Percentiles rank a stretch among this genome's conserved stretches.
Conservation (phyloP, 805 yeast genomes). For the Teunomyces funiuensis region DNA sequence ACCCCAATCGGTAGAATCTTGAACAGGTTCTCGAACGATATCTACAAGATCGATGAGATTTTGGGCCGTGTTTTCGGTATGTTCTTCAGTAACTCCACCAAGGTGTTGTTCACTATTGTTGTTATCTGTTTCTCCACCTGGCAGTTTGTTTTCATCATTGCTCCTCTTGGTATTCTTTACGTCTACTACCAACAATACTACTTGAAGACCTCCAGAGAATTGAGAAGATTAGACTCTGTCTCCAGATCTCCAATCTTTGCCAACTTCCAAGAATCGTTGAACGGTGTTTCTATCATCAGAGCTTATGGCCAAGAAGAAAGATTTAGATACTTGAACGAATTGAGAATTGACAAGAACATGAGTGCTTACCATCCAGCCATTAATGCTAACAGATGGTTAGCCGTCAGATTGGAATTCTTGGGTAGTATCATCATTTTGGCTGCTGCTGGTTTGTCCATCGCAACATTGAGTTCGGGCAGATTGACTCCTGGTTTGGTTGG, state of each 20-base stretch:
- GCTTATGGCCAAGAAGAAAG: slow-evolving; percentile 68
- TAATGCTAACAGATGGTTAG: slow-evolving; percentile 95
- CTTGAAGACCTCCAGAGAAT: slow-evolving; percentile 74
- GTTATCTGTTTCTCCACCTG: slow-evolving; percentile 89
- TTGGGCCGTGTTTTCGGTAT: slow-evolving; percentile 68
- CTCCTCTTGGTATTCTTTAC: slow-evolving; percentile 69
- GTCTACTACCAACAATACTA: slow-evolving; percentile 74
- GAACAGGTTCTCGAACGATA: slow-evolving; percentile 89
- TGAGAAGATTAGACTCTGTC: slow-evolving; percentile 78
- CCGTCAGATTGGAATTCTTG: slow-evolving; percentile 86
- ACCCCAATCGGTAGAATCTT: slow-evolving; percentile 92
- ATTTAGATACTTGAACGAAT: slow-evolving; percentile 62
- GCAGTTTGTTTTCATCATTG: slow-evolving; percentile 68
- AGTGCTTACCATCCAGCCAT: slow-evolving; percentile 90
- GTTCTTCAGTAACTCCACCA: slow-evolving; percentile 61
- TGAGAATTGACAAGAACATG: slow-evolving; percentile 81
- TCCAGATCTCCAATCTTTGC: slow-evolving; percentile 81
- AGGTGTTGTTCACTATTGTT: slow-evolving; percentile 69
- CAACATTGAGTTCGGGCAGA: slow-evolving; percentile 63
- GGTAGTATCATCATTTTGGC: slow-evolving; percentile 87
- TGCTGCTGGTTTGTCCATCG: slow-evolving; percentile 79
- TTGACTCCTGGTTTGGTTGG: slow-evolving; percentile 92
- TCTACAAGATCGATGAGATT: slow-evolving; percentile 82
- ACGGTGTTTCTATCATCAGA: slow-evolving; percentile 72
- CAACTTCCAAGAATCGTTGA: slow-evolving; percentile 79